phyloP scores from a whole-genome alignment of 257 asterid species.

The Haberlea rhodopensis region DNA sequence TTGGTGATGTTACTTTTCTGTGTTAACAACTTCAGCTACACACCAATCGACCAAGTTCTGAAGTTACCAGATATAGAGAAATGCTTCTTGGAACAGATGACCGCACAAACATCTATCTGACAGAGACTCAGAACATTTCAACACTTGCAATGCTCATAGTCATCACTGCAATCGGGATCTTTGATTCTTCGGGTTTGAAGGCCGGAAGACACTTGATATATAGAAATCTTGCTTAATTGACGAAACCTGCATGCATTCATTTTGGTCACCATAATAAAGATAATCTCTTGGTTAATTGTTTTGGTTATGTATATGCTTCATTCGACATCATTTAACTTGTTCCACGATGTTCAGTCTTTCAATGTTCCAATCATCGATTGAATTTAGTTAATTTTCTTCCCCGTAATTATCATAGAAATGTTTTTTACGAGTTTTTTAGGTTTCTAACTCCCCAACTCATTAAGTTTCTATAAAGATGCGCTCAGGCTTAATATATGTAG shows the following conservation, averaged over 20 bases:
- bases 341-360: too few species aligned
- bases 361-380: too few species aligned
- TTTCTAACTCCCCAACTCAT: constrained; percentile 16
- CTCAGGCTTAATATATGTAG: constrained; percentile 8
- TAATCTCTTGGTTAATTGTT: constrained; percentile 41
- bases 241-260: constrained; percentile 89
- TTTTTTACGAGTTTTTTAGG: neutral
- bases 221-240: constrained; percentile 64
- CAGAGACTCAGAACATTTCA: constrained; percentile 57
- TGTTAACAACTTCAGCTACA: constrained; percentile 42
- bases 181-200: constrained; percentile 66
- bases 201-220: constrained; percentile 47
- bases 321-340: constrained; percentile 18
- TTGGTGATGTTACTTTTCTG: constrained; percentile 16
- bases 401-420: neutral
- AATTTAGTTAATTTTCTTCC: neutral
- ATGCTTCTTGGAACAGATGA: constrained; percentile 66
- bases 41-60: constrained; percentile 75
- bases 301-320: constrained; percentile 37
- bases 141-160: constrained; percentile 62
- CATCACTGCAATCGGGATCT: constrained; percentile 65
- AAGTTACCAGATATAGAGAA: constrained; percentile 74
- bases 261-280: constrained; percentile 58
- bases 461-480: neutral
- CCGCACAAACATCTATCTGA: constrained; percentile 50